Base-by-base conservation (phyloP, 345 rosid genomes). In the Dovyalis caffra region DNA sequence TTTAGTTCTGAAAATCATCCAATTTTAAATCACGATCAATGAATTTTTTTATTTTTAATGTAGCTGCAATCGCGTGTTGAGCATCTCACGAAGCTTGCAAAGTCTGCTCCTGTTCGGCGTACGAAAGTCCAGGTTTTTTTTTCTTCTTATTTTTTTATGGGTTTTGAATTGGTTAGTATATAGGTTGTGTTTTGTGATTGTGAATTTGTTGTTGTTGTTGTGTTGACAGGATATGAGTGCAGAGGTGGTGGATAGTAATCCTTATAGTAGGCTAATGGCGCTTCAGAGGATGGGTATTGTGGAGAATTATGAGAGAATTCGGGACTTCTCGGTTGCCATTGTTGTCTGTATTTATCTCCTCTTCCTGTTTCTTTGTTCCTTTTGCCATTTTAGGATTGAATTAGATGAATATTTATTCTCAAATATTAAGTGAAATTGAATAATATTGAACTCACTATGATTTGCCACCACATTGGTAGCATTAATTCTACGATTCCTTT, bases 241-340 rank as follows among this genome's bases (percentile, higher is more conserved):
- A 4, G 96, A 91, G 86, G 99, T 95, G 79, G 94, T 95, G 47
- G 98, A 95, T 79, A 91, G 93, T 81, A 95, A 95, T 83, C 99
- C 99, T 65, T 95, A 95, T 73, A 92, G 99, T 78, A 87, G 99
- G 87, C 97, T 92, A 31, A 95, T 95, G 99, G 99, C 99, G 23
- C 99, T 95, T 78, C 99, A 95, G 79, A 86, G 96, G 74, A 95
- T 95, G 98, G 99, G 98, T 37, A 93, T 92, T 72, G 99, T 95
- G 80, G 78, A 91, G 67, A 89, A 91, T 79, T 92, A 92, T 74
- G 98, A 95, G 83, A 89, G 92, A 73, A 90, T 92, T 26, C 89
- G 97, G 74, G 90, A 87, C 31, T 90, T 90, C 84, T 95, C 98
- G 8, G 97, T 95, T 75, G 99, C 99, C 81, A 89, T 95, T 29